phyloP scores from a whole-genome alignment of 2,329 filamentous ascomycete species.

The Colletotrichum spinosum region DNA sequence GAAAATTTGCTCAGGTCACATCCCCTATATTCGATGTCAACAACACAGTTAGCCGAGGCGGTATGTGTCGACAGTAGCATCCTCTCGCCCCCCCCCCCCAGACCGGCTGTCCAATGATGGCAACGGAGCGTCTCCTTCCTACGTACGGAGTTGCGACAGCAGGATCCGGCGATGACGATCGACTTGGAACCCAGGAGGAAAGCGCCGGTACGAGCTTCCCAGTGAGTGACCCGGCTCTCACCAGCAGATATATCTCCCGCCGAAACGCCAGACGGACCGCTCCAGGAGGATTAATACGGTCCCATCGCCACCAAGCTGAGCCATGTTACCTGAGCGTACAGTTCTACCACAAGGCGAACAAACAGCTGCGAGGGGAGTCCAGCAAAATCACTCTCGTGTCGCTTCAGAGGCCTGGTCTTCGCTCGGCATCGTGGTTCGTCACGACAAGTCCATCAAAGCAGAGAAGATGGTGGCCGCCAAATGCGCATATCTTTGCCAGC shows the following conservation, averaged over 20 bases:
- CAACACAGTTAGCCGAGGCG: too few relatives aligned
- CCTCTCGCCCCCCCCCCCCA: too few relatives aligned
- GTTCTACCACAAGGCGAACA: slow-evolving; percentile 10
- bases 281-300: slow-evolving; percentile 12
- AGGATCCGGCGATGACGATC: too few relatives aligned
- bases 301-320: not conserved
- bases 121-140: too few relatives aligned
- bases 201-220: too few relatives aligned
- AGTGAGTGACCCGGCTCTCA: not conserved
- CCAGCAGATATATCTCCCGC: not conserved
- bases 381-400: slow-evolving; percentile 1
- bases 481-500: slow-evolving; percentile 9
- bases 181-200: too few relatives aligned
- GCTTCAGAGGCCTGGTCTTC: slow-evolving; percentile 10
- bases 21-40: too few relatives aligned
- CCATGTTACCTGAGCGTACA: not conserved
- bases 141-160: too few relatives aligned
- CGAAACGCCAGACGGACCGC: slow-evolving; percentile 8
- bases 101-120: too few relatives aligned
- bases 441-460: slow-evolving; percentile 14
- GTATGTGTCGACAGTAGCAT: too few relatives aligned
- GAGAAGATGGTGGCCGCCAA: slow-evolving; percentile 2
- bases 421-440: slow-evolving; percentile 9
- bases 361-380: slow-evolving; percentile 6
- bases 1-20: too few relatives aligned